phyloP scores from a whole-genome alignment of 441 rosid species.

The Arabidopsis hybrid region DNA sequence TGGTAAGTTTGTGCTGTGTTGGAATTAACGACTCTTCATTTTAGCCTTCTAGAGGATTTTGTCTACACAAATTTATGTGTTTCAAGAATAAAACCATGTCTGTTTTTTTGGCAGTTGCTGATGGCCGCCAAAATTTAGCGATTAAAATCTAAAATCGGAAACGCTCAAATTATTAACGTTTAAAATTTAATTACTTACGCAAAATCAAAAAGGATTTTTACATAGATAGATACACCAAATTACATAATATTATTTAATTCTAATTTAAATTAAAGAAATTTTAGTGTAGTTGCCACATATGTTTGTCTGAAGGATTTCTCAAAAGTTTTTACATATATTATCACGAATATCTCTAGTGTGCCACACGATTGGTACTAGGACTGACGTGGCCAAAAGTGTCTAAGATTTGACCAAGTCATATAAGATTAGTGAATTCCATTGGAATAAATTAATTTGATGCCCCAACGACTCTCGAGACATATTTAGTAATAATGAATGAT shows the following conservation, averaged over 20 bases:
- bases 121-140: no score
- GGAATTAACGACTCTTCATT: not conserved
- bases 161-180: no score
- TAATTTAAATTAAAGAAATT: not conserved
- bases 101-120: no score
- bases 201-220: not conserved
- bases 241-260: not conserved
- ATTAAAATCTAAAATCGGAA: no score
- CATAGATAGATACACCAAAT: not conserved
- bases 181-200: no score
- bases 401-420: slow-evolving; percentile 9
- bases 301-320: not conserved
- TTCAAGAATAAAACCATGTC: no score
- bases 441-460: slow-evolving; percentile 14
- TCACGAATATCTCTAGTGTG: not conserved
- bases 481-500: slow-evolving; percentile 15
- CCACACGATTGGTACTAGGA: not conserved
- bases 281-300: not conserved
- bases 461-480: slow-evolving; percentile 27
- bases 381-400: slow-evolving; percentile 29
- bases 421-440: not conserved
- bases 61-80: not conserved
- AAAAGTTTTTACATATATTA: no score
- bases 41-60: not conserved
- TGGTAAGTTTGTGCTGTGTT: not conserved